Base-by-base conservation (phyloP, 2,329 filamentous ascomycete genomes). In the Aspergillus sp. region DNA sequence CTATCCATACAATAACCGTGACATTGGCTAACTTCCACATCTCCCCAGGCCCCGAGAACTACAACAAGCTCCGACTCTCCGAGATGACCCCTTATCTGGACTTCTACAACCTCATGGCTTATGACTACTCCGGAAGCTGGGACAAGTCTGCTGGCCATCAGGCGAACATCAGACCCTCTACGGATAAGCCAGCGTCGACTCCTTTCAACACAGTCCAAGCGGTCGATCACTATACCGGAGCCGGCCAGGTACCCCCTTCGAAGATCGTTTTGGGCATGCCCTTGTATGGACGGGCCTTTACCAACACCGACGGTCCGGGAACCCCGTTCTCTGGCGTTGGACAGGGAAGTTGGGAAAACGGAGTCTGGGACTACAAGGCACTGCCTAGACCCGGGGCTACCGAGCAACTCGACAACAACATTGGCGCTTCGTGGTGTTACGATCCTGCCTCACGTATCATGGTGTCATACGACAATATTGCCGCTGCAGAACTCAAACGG, bases 211-310 rank as follows among this genome's bases (percentile, higher is more conserved):
- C 88, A 7, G 76, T 81, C 4, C 76, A 79, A 1, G 91, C 91
- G 0, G 74, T 97, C 1, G 75, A 85, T 9, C 78, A 86, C 64
- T 97, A 97, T 73, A 77, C 82, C 36, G 70, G 76, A 2, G 78
- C 77, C 1, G 85, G 85, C 13, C 63, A 66, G 3, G 85, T 97
- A 0, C 71, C 81, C 0, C 68, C 84, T 0, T 67, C 78, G 52
- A 96, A 96, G 75, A 83, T 97, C 43, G 87, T 96, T 4, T 70
- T 97, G n/a, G 92, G 93, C 3, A 94, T 96, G 89, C 92, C 93
- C 5, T 76, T 97, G n/a, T 97, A 97, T 69, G 93, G 93, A 3
- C 88, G 91, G 38, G 86, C 90, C 0, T 97, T 97, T 67, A 80
- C 86, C 63, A 84, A 86, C 61, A 96, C 92, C 0, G 81, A 88